phyloP scores from a whole-genome alignment of 2,329 filamentous ascomycete species.

The Ilyonectria sp. region DNA sequence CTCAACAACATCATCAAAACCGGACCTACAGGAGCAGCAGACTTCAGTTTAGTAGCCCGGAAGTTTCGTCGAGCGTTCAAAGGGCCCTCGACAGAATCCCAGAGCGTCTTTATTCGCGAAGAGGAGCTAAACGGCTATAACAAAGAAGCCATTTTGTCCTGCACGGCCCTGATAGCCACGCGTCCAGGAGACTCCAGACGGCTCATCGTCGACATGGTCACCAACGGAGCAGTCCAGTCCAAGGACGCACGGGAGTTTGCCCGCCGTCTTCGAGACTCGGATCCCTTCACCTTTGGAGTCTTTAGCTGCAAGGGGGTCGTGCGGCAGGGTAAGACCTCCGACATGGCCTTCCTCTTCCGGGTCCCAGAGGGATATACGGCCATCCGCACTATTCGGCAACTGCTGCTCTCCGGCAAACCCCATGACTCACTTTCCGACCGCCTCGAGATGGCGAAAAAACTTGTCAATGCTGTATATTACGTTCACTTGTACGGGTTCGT shows the following conservation, averaged over 20 bases:
- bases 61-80: slow-evolving; percentile 16
- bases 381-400: slow-evolving; percentile 16
- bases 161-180: slow-evolving; percentile 9
- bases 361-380: slow-evolving; percentile 16
- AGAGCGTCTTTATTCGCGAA: slow-evolving; percentile 7
- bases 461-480: slow-evolving; percentile 50
- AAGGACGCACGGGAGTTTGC: slow-evolving; percentile 21
- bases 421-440: slow-evolving; percentile 16
- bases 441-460: slow-evolving; percentile 23
- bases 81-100: slow-evolving; percentile 8
- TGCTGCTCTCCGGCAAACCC: background rate
- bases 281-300: slow-evolving; percentile 20
- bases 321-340: slow-evolving; percentile 4
- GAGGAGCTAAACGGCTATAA: slow-evolving; percentile 2
- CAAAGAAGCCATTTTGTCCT: slow-evolving; percentile 12
- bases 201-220: slow-evolving; percentile 12
- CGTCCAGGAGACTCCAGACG: slow-evolving; percentile 7
- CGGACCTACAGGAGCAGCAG: background rate
- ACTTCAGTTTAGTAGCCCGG: background rate
- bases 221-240: slow-evolving; percentile 8
- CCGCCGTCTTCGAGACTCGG: slow-evolving; percentile 16
- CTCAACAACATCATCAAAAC: background rate
- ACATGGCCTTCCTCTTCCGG: slow-evolving; percentile 23
- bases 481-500: slow-evolving; percentile 60
- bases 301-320: slow-evolving; percentile 24